A percentile compares a stretch with the other conserved stretches of the same genome.
phyloP scores from a whole-genome alignment of 371 early-diverging fungal genomes.

The Mucor piriformis region DNA sequence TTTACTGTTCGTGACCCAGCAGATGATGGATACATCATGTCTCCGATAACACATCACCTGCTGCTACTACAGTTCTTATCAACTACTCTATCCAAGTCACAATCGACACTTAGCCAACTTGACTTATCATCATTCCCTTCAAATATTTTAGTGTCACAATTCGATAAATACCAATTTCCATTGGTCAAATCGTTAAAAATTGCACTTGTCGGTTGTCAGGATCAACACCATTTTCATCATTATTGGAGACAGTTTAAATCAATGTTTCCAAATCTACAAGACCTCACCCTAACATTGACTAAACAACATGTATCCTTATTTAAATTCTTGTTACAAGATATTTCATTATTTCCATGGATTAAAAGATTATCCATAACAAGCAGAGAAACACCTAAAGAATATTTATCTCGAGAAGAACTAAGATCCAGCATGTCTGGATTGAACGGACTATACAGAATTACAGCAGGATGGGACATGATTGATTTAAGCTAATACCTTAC shows the following conservation, averaged over 20 bases:
- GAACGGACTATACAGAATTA: constrained; percentile 35
- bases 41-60: not conserved
- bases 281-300: constrained; percentile 23
- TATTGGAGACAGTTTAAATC: constrained; percentile 23
- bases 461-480: constrained; percentile 47
- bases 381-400: constrained; percentile 24
- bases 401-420: constrained; percentile 28
- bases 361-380: constrained; percentile 28
- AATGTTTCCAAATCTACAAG: constrained; percentile 27
- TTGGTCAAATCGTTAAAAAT: constrained; percentile 13
- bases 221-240: not conserved
- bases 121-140: constrained; percentile 32
- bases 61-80: constrained; percentile 2
- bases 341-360: constrained; percentile 38
- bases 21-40: constrained; percentile 17
- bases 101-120: constrained; percentile 12
- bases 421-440: constrained; percentile 25
- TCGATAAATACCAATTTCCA: constrained; percentile 10
- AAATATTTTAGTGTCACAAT: constrained; percentile 2
- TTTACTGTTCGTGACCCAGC: constrained; percentile 23
- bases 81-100: constrained; percentile 7
- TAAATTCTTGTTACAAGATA: constrained; percentile 28
- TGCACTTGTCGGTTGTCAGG: constrained; percentile 5
- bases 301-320: constrained; percentile 14
- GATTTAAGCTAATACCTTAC: constrained; percentile 11